Evolutionary conservation across 768 basidiomycete genomes (phyloP).

Genomic region (Dentipellis fragilis): DNA sequence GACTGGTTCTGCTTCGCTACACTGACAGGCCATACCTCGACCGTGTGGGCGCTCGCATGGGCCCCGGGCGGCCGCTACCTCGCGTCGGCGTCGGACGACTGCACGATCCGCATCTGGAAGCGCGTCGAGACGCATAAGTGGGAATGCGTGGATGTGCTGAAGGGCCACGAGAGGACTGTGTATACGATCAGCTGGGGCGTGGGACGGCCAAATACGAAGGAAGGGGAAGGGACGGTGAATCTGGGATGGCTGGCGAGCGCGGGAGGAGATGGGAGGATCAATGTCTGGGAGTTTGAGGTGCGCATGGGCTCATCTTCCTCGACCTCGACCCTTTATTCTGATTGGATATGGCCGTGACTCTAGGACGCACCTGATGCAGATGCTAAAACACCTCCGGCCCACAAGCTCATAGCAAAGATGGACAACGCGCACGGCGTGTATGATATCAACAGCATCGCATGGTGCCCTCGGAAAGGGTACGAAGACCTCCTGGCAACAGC

Average conservation of each 20-base stretch:
- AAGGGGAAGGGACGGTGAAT: slow-evolving; percentile 17
- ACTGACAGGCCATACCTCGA: slow-evolving; percentile 71
- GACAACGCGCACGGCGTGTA: slow-evolving; percentile 67
- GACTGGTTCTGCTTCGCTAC: slow-evolving; percentile 91
- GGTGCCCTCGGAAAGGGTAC: slow-evolving; percentile 65
- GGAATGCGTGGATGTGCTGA: slow-evolving; percentile 48
- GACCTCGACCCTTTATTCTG: not conserved
- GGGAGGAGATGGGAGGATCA: slow-evolving; percentile 77
- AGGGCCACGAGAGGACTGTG: slow-evolving; percentile 65
- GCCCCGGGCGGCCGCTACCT: slow-evolving; percentile 68
- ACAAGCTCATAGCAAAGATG: slow-evolving; percentile 43
- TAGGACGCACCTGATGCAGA: slow-evolving; percentile 2
- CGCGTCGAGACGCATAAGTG: slow-evolving; percentile 51
- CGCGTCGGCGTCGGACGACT: slow-evolving; percentile 81
- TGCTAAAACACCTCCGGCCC: slow-evolving; percentile 9
- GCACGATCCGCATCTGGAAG: slow-evolving; percentile 79
- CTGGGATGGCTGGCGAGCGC: slow-evolving; percentile 81
- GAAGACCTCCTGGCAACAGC: slow-evolving; percentile 67
- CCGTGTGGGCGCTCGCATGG: slow-evolving; percentile 89
- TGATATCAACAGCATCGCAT: slow-evolving; percentile 79
- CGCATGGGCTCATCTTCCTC: slow-evolving; percentile 10
- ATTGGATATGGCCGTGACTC: not conserved
- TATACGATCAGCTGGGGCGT: slow-evolving; percentile 73
- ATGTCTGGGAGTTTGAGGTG: slow-evolving; percentile 72
- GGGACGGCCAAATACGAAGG: slow-evolving; percentile 17